A percentile compares a stretch with the other conserved stretches of the same genome.
These are phyloP conservation scores for Alternaria brassicae DNA, from an alignment of 2,329 filamentous ascomycete genomes.

Conservation along the genomic window DNA sequence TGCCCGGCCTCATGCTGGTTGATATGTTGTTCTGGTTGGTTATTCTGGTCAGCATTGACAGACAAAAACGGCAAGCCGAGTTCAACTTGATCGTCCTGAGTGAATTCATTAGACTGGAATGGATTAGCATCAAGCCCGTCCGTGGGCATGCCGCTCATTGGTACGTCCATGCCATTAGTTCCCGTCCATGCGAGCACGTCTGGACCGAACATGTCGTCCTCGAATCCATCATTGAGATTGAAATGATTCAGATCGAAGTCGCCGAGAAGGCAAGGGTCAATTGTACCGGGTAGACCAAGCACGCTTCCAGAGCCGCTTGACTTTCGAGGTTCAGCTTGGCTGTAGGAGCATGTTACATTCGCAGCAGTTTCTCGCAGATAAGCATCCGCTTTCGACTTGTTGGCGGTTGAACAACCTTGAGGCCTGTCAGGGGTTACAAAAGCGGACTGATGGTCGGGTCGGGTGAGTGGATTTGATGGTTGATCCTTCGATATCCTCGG, in stretches of 20 bases:
- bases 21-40: background rate
- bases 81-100: background rate
- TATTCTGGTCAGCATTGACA: background rate
- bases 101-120: background rate
- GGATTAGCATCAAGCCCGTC: background rate
- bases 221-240: background rate
- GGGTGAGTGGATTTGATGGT: background rate
- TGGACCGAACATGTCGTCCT: background rate
- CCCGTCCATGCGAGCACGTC: background rate
- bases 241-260: constrained; percentile 8
- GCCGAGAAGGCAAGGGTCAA: constrained; percentile 6
- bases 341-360: constrained; percentile 1
- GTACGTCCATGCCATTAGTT: background rate
- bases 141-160: background rate
- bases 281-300: constrained; percentile 11
- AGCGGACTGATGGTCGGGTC: background rate
- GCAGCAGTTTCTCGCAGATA: constrained; percentile 5
- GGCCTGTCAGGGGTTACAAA: background rate
- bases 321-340: constrained; percentile 9
- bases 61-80: background rate
- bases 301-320: constrained; percentile 8
- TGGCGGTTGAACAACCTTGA: background rate
- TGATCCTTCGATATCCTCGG: background rate
- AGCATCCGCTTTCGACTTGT: constrained; percentile 1
- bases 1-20: background rate